Percentiles rank a stretch among this genome's conserved stretches.
Evolutionary conservation across 495 filamentous ascomycete genomes (phyloP).

Genomic region (Penicillium subrubescens): DNA sequence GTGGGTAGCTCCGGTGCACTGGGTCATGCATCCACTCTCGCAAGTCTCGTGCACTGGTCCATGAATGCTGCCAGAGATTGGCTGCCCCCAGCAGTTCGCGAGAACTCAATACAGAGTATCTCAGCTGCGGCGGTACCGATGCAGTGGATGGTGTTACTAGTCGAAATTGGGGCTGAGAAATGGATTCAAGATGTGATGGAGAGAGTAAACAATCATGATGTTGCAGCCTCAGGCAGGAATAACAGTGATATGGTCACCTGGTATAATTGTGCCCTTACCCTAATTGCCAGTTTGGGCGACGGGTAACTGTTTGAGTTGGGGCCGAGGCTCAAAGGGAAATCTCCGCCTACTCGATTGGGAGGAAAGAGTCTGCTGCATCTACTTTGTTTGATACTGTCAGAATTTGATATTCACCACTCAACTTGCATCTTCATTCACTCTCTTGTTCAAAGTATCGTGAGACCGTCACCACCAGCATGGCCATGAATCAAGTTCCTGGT

Average conservation of each 20-base stretch:
- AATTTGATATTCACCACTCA: not conserved
- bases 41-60: not conserved
- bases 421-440: not conserved
- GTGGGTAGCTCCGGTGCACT: constrained; percentile 11
- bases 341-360: constrained; percentile 14
- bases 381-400: not conserved
- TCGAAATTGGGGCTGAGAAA: not conserved
- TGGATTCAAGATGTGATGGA: not conserved
- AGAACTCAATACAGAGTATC: not conserved
- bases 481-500: constrained; percentile 62
- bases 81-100: not conserved
- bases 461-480: constrained; percentile 28
- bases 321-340: constrained; percentile 21
- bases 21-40: constrained; percentile 4
- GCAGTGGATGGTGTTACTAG: not conserved
- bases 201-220: not conserved
- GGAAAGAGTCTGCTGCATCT: constrained; percentile 2
- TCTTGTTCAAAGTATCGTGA: not conserved
- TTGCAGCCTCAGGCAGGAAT: constrained; percentile 18
- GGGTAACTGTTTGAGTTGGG: constrained; percentile 15
- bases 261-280: constrained; percentile 19
- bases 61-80: not conserved
- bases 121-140: not conserved
- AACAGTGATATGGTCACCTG: constrained; percentile 7
- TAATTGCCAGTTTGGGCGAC: constrained; percentile 18